Percentiles rank a stretch among this genome's conserved stretches.
These are phyloP conservation scores for Salinomyces thailandicus DNA, from an alignment of 2,329 filamentous ascomycete genomes.

Conservation along the genomic window DNA sequence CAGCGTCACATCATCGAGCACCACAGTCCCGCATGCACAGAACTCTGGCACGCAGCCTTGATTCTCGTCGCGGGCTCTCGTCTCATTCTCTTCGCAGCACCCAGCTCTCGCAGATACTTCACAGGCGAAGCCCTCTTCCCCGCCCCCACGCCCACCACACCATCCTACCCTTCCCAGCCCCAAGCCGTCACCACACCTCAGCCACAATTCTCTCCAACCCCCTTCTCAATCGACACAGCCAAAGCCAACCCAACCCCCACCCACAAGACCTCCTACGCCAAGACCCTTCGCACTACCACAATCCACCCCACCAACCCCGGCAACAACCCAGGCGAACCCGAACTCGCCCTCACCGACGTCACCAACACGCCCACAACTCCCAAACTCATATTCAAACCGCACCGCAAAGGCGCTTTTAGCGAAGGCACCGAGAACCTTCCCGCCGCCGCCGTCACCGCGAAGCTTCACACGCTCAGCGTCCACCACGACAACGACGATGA, in stretches of 20 bases:
- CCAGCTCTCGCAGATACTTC: background rate
- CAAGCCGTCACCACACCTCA: background rate
- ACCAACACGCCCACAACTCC: slow-evolving; percentile 20
- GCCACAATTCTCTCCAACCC: too few species aligned
- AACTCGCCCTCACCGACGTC: slow-evolving; percentile 19
- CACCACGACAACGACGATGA: too few species aligned
- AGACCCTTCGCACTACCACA: slow-evolving; percentile 13
- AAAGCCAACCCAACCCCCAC: slow-evolving; percentile 1
- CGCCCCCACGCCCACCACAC: background rate
- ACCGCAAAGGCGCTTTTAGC: slow-evolving; percentile 23
- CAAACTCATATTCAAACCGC: slow-evolving; percentile 21
- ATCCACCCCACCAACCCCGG: background rate
- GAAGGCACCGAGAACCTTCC: slow-evolving; percentile 19
- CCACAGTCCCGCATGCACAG: slow-evolving; percentile 21
- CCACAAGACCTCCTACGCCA: slow-evolving; percentile 18
- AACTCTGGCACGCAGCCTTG: slow-evolving; percentile 31
- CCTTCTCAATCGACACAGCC: slow-evolving; percentile 2
- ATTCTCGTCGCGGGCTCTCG: slow-evolving; percentile 21
- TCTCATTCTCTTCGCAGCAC: background rate
- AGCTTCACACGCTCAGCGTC: slow-evolving; percentile 13
- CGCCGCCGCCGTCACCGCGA: slow-evolving; percentile 15
- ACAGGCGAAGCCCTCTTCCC: background rate
- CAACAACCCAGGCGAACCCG: slow-evolving; percentile 9
- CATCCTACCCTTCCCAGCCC: background rate
- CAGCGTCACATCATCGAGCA: slow-evolving; percentile 30